phyloP scores from a whole-genome alignment of 805 yeast species.

The Wickerhamomyces ciferrii region DNA sequence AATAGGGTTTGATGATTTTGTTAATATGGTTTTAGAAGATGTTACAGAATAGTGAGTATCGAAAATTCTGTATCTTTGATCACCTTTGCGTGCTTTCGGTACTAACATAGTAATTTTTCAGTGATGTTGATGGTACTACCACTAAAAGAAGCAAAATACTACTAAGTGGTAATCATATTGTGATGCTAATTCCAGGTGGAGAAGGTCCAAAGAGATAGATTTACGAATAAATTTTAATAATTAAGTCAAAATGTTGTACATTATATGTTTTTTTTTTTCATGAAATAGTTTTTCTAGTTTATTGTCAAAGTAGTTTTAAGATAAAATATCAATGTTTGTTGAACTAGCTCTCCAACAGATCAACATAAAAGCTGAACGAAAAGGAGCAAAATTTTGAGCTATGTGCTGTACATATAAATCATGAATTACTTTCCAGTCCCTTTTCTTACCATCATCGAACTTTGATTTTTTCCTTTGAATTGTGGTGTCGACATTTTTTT shows the following conservation, averaged over 20 bases:
- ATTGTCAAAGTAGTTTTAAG: not conserved
- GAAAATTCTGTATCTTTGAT: constrained; percentile 8
- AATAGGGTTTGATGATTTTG: constrained; percentile 93
- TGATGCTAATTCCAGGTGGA: constrained; percentile 62
- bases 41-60: constrained; percentile 51
- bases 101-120: not conserved
- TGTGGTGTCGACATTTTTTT: constrained; percentile 31
- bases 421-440: constrained; percentile 64
- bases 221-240: no score
- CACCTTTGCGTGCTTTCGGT: constrained; percentile 2
- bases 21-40: constrained; percentile 82
- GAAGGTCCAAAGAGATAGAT: constrained; percentile 23
- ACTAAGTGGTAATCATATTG: constrained; percentile 65
- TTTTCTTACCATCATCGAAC: constrained; percentile 32
- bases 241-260: not conserved
- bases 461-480: constrained; percentile 28
- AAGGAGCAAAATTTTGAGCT: constrained; percentile 61
- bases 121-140: constrained; percentile 37
- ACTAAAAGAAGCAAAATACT: constrained; percentile 54
- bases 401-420: constrained; percentile 51
- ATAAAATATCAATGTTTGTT: constrained; percentile 40
- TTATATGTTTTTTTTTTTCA: not conserved
- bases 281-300: not conserved
- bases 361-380: constrained; percentile 62
- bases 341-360: constrained; percentile 68